phyloP scores from a whole-genome alignment of 805 yeast genomes.

The Hanseniaspora jakobsenii region DNA sequence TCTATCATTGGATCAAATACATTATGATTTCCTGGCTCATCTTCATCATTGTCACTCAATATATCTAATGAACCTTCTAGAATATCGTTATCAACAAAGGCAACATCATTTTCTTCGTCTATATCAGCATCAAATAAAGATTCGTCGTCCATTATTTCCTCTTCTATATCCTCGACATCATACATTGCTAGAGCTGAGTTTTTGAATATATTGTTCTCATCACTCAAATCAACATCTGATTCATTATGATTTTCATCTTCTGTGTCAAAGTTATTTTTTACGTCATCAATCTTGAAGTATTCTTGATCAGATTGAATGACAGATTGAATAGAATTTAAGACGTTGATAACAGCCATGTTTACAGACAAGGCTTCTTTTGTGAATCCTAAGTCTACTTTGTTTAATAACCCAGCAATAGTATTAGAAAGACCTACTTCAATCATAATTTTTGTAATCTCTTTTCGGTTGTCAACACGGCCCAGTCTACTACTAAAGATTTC shows the following conservation, averaged over 20 bases:
- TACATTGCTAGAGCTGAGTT: constrained; percentile 93
- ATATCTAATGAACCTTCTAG: constrained; percentile 28
- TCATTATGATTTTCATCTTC: constrained; percentile 45
- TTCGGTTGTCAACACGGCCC: too few species aligned
- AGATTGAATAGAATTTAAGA: not conserved
- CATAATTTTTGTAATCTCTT: constrained; percentile 50
- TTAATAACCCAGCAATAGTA: constrained; percentile 46
- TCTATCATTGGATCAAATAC: constrained; percentile 22
- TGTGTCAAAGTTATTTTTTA: constrained; percentile 43
- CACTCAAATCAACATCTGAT: constrained; percentile 49
- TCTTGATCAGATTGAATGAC: not conserved
- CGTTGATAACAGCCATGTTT: not conserved
- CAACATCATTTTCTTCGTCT: constrained; percentile 33
- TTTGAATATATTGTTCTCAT: constrained; percentile 67
- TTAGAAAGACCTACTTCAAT: constrained; percentile 54
- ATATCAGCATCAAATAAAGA: constrained; percentile 37
- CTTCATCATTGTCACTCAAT: constrained; percentile 27
- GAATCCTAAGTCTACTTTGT: constrained; percentile 46
- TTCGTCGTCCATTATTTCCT: constrained; percentile 42
- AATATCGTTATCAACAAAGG: constrained; percentile 27
- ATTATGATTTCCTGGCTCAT: constrained; percentile 24
- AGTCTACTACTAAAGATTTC: too few species aligned
- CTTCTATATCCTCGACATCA: constrained; percentile 63
- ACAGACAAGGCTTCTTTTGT: constrained; percentile 1
- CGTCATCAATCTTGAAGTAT: constrained; percentile 19